Percentiles rank a stretch among this genome's conserved stretches.
Conservation (phyloP, 148 eudicot genomes). For the Persicaria maculosa region DNA sequence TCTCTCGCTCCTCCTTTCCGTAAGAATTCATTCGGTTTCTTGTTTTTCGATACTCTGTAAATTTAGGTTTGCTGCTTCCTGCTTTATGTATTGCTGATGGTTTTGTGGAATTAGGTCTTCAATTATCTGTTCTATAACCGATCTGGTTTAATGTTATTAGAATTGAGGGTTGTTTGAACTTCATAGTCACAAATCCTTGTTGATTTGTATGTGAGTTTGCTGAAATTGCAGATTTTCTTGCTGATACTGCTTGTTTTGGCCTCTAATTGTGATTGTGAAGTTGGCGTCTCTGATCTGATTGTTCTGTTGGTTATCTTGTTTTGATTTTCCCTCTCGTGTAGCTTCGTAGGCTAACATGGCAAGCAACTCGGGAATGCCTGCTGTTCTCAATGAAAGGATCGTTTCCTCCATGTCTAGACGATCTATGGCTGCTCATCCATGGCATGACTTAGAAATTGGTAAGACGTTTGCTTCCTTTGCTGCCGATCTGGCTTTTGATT, state of each 20-base stretch:
- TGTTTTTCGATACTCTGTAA: background rate
- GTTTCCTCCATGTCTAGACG: conserved; percentile 68
- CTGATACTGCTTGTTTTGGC: background rate
- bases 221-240: background rate
- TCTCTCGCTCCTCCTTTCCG: background rate
- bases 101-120: background rate
- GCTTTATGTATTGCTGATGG: background rate
- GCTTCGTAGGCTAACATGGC: too few species aligned
- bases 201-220: background rate
- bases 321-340: too few species aligned
- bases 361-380: background rate
- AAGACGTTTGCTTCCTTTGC: background rate
- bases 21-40: background rate
- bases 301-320: too few species aligned
- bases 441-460: conserved; percentile 49
- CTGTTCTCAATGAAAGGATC: conserved; percentile 72
- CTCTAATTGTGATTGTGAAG: background rate
- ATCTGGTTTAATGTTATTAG: background rate
- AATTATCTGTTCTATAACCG: background rate
- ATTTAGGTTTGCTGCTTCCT: background rate
- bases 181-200: background rate
- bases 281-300: background rate
- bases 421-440: conserved; percentile 92
- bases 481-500: conserved; percentile 2
- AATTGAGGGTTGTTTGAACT: background rate